Evolutionary conservation across 768 basidiomycete species (phyloP).

Genomic region (Antrodiella citrinella): DNA sequence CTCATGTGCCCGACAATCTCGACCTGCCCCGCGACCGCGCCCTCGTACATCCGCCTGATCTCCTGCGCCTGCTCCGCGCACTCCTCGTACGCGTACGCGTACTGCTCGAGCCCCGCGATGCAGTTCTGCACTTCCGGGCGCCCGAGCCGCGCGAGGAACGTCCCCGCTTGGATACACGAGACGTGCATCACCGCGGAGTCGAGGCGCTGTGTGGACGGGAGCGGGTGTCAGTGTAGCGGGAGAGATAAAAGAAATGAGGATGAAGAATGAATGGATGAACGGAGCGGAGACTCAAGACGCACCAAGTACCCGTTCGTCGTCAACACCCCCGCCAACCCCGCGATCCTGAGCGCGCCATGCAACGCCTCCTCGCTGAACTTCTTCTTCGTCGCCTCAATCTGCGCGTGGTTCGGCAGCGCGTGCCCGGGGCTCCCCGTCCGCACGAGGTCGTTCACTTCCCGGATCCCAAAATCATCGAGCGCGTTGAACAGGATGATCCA

Average conservation of each 20-base stretch:
- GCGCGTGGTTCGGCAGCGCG: conserved; percentile 32
- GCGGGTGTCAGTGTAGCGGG: no score
- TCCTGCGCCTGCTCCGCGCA: conserved; percentile 70
- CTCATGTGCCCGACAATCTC: conserved; percentile 36
- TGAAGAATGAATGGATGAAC: background rate
- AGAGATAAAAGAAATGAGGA: background rate
- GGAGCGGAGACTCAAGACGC: conserved; percentile 15
- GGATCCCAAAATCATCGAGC: conserved; percentile 77
- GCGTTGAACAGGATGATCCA: conserved; percentile 83
- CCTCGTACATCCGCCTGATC: conserved; percentile 44
- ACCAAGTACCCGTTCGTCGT: conserved; percentile 85
- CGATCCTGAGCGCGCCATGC: conserved; percentile 79
- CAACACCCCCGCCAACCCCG: conserved; percentile 84
- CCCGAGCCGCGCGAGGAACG: conserved; percentile 72
- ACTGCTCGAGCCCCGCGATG: conserved; percentile 80
- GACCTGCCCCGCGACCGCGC: conserved; percentile 29
- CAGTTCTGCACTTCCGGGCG: conserved; percentile 79
- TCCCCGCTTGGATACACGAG: conserved; percentile 77
- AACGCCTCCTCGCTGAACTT: conserved; percentile 77
- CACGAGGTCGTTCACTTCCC: conserved; percentile 51
- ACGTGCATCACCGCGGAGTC: conserved; percentile 90
- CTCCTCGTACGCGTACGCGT: conserved; percentile 82
- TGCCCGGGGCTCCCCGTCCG: no score
- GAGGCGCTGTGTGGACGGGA: conserved; percentile 62
- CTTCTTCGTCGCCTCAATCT: conserved; percentile 56